A percentile compares a stretch with the other conserved stretches of the same genome.
Conservation (phyloP, 2,329 filamentous ascomycete species). For the Trichophyton mentagrophytes region DNA sequence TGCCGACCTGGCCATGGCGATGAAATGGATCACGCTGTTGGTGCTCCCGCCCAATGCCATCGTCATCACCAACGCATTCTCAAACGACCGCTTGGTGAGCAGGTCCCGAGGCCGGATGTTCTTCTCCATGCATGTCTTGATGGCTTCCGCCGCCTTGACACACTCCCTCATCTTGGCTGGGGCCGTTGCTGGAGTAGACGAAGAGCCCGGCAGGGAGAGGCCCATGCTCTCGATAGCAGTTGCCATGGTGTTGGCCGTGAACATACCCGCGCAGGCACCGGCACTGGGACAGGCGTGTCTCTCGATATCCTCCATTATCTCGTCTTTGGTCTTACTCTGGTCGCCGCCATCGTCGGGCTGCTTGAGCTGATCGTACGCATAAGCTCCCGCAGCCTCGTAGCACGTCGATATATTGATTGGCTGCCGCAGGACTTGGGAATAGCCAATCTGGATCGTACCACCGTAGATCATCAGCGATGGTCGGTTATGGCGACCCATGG, state of each 20-base stretch:
- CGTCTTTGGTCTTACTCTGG: slow-evolving; percentile 54
- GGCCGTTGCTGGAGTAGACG: slow-evolving; percentile 65
- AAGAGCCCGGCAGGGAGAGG: slow-evolving; percentile 67
- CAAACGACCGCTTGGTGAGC: slow-evolving; percentile 66
- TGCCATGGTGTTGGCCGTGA: slow-evolving; percentile 88
- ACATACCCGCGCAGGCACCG: slow-evolving; percentile 84
- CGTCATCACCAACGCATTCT: slow-evolving; percentile 79
- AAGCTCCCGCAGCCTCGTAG: slow-evolving; percentile 77
- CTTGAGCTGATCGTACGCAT: slow-evolving; percentile 59
- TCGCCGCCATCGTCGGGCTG: slow-evolving; percentile 54
- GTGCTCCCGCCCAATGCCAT: slow-evolving; percentile 87
- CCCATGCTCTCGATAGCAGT: slow-evolving; percentile 85
- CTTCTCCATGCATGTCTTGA: slow-evolving; percentile 65
- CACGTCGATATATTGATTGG: slow-evolving; percentile 80
- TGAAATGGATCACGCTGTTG: slow-evolving; percentile 76
- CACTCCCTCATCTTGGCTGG: slow-evolving; percentile 82
- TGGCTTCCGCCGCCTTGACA: slow-evolving; percentile 64
- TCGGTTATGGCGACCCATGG: slow-evolving; percentile 77
- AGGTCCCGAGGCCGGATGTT: slow-evolving; percentile 72
- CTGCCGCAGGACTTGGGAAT: slow-evolving; percentile 60
- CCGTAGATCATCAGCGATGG: slow-evolving; percentile 94
- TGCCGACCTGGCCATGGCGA: slow-evolving; percentile 81
- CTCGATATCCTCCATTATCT: slow-evolving; percentile 76
- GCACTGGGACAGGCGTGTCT: slow-evolving; percentile 62
- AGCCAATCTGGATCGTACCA: slow-evolving; percentile 79